These are phyloP conservation scores for Kuraishia molischiana DNA, from an alignment of 805 yeast genomes.

Conservation along the genomic window DNA sequence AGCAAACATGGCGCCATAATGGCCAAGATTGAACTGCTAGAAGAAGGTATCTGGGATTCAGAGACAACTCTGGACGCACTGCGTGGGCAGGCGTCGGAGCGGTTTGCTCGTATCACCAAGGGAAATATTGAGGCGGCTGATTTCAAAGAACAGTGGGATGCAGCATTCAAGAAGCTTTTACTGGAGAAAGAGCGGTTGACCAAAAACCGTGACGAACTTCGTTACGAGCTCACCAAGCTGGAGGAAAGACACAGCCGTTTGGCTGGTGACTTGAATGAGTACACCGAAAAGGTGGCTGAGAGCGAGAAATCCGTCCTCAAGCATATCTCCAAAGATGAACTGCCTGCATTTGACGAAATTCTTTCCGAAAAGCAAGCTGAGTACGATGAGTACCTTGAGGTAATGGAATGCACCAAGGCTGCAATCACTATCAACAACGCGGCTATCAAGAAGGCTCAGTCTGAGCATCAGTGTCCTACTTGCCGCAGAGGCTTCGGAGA, in stretches of 20 bases:
- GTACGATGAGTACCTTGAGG: conserved; percentile 18
- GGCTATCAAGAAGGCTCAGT: conserved; percentile 57
- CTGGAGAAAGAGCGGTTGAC: too few relatives aligned
- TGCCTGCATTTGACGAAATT: not conserved
- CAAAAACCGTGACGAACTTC: conserved; percentile 13
- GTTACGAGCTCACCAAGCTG: conserved; percentile 31
- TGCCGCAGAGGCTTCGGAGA: conserved; percentile 61
- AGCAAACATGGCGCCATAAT: conserved; percentile 50
- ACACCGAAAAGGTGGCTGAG: conserved; percentile 19
- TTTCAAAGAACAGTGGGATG: conserved; percentile 6
- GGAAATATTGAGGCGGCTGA: conserved; percentile 4
- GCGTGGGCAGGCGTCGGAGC: too few relatives aligned
- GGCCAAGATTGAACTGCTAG: conserved; percentile 39
- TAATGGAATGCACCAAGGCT: conserved; percentile 11
- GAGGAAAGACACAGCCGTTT: conserved; percentile 41
- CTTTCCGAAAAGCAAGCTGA: conserved; percentile 13
- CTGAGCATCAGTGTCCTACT: conserved; percentile 51
- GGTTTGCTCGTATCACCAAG: not conserved
- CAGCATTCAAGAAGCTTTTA: not conserved
- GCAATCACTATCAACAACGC: conserved; percentile 32
- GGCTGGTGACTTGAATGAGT: conserved; percentile 50
- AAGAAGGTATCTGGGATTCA: too few relatives aligned
- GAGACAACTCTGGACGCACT: too few relatives aligned
- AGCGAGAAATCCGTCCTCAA: not conserved
- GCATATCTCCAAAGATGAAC: not conserved